Conservation (phyloP, 2,329 filamentous ascomycete species). For the Aspergillus sp. region DNA sequence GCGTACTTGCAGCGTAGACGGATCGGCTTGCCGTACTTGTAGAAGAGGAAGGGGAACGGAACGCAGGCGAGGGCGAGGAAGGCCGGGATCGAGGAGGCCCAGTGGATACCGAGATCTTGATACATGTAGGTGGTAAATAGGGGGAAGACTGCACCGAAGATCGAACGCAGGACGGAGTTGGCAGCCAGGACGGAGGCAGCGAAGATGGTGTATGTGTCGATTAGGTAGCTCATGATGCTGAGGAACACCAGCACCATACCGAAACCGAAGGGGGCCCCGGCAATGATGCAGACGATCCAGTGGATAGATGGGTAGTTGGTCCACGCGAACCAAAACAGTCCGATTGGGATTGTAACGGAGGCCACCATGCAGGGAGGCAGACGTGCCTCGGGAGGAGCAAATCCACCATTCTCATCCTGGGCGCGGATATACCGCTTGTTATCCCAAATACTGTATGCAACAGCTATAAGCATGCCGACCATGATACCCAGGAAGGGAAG, state of each 20-base stretch:
- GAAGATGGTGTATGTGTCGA: constrained; percentile 46
- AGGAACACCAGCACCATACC: constrained; percentile 45
- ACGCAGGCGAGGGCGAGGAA: constrained; percentile 48
- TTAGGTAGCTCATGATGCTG: constrained; percentile 43
- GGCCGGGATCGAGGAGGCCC: constrained; percentile 48
- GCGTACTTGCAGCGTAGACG: constrained; percentile 45
- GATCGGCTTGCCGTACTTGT: constrained; percentile 42
- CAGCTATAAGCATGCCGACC: constrained; percentile 42
- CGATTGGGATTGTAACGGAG: constrained; percentile 54
- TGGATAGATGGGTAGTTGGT: constrained; percentile 49
- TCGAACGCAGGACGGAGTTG: constrained; percentile 47
- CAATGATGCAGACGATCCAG: constrained; percentile 40
- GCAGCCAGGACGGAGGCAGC: constrained; percentile 45
- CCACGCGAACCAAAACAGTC: constrained; percentile 63
- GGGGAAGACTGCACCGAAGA: constrained; percentile 50
- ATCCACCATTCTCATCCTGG: constrained; percentile 50
- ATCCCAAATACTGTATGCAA: constrained; percentile 42
- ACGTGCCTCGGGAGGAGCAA: constrained; percentile 61
- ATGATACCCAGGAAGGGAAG: constrained; percentile 52
- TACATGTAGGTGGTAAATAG: constrained; percentile 51
- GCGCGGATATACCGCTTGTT: constrained; percentile 44
- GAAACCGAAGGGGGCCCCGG: constrained; percentile 42
- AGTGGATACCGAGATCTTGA: constrained; percentile 46
- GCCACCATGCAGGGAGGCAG: constrained; percentile 52
- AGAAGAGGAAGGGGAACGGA: constrained; percentile 47